Evolutionary conservation across 208 protist genomes (phyloP), one percentile per base, ranked within the genome.

Genomic region (Spongospora subterranea): DNA sequence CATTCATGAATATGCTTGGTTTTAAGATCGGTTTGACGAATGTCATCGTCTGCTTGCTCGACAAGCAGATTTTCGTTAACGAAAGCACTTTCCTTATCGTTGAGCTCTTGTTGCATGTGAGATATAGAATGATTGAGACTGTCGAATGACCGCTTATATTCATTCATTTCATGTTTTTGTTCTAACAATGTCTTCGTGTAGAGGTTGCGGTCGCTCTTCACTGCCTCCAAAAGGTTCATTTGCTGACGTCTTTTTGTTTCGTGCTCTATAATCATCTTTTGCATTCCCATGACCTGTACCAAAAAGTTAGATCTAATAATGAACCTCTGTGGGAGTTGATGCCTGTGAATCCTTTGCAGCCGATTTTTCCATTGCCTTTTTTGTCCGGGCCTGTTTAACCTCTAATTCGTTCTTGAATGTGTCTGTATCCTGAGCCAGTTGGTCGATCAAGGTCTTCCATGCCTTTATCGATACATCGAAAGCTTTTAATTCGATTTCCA

Each of bases 401-500:
- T 82, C 71, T 6, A 82, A n/a, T n/a, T 82, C 71, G n/a, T 82
- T 82, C 35, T 43, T 35, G 71, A 82, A 82, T n/a, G n/a, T 20
- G n/a, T 82, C 71, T 6, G n/a, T 82, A n/a, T 82, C 71, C n/a
- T 82, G 71, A n/a, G 35, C 71, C 6, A 82, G 71, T 43, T 82
- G 71, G 71, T 82, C 6, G 71, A 82, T 82, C 71, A 82, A n/a
- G 17, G 71, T 43, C 71, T 82, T 82, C 71, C 71, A 82, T n/a
- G 71, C 71, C 71, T 82, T 82, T 6, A 82, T 35, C 17, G 71
- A 82, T 20, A n/a, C n/a, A 20, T 82, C 71, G 71, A 82, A 82
- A 6, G 71, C 71, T n/a, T 82, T 82, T n/a, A 82, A n/a, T 43
- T 82, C 71, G 71, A 45, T 82, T n/a, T 82, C 71, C 71, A 82